Conservation (phyloP, 2,329 filamentous ascomycete species). For the Nemania sp. region DNA sequence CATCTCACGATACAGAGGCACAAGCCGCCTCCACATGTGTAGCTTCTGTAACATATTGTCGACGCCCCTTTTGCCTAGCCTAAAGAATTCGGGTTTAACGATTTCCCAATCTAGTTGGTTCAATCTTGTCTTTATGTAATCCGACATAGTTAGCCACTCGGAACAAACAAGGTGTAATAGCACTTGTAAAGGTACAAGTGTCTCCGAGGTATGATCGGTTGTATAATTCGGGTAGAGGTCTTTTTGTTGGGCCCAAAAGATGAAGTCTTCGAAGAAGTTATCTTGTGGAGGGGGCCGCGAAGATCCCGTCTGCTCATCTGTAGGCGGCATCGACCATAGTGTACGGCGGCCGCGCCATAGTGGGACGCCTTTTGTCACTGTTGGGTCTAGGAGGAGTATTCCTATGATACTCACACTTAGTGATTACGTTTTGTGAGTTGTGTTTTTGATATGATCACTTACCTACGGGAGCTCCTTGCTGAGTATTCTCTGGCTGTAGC, state of each 20-base stretch:
- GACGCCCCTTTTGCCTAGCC: conserved; percentile 38
- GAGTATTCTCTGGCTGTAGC: conserved; percentile 30
- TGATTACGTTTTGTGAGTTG: neutral
- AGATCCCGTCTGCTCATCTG: neutral
- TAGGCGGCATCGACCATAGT: conserved; percentile 35
- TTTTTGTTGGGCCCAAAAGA: conserved; percentile 45
- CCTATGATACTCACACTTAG: conserved; percentile 18
- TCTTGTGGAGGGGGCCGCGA: conserved; percentile 11
- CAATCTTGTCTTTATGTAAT: conserved; percentile 49
- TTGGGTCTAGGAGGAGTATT: conserved; percentile 36
- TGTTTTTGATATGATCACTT: neutral
- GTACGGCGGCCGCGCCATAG: conserved; percentile 48
- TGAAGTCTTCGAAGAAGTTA: conserved; percentile 45
- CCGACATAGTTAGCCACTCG: conserved; percentile 47
- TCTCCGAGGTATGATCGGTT: neutral
- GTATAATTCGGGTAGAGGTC: conserved; percentile 31
- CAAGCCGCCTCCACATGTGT: conserved; percentile 45
- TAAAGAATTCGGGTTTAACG: conserved; percentile 42
- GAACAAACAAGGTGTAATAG: conserved; percentile 46
- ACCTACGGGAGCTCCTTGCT: conserved; percentile 20
- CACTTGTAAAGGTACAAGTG: conserved; percentile 40
- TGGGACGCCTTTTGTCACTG: conserved; percentile 36
- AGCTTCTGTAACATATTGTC: conserved; percentile 44
- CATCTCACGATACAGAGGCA: conserved; percentile 49
- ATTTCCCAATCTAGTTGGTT: conserved; percentile 48